A percentile compares a stretch with the other conserved stretches of the same genome.
Evolutionary conservation across 495 filamentous ascomycete genomes (phyloP).

Genomic region (Filosporella fistucella): DNA sequence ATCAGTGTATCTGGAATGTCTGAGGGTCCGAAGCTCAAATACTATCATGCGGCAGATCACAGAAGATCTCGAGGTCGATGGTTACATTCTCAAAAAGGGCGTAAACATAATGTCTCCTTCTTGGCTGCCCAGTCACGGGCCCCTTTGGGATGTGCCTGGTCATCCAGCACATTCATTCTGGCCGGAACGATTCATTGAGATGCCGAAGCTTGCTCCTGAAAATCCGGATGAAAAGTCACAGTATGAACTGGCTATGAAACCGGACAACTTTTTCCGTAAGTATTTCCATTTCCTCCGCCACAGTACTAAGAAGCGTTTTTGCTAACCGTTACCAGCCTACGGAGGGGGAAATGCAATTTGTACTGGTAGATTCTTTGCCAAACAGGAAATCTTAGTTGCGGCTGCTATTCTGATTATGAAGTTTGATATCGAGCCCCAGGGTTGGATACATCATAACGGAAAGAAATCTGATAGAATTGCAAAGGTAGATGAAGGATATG

Average conservation of each 20-base stretch:
- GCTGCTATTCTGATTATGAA: slow-evolving; percentile 37
- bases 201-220: slow-evolving; percentile 1
- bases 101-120: slow-evolving; percentile 24
- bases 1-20: slow-evolving; percentile 8
- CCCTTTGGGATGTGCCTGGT: slow-evolving; percentile 22
- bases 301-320: background rate
- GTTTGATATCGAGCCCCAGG: background rate
- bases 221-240: slow-evolving; percentile 10
- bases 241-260: slow-evolving; percentile 8
- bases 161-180: slow-evolving; percentile 32
- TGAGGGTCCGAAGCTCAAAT: background rate
- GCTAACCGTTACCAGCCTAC: background rate
- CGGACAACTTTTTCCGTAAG: slow-evolving; percentile 3
- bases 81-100: slow-evolving; percentile 21
- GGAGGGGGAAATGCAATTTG: slow-evolving; percentile 40
- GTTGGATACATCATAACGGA: slow-evolving; percentile 1
- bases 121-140: slow-evolving; percentile 21
- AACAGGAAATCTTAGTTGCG: slow-evolving; percentile 44
- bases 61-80: slow-evolving; percentile 18
- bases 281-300: background rate
- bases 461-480: slow-evolving; percentile 1
- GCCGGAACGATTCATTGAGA: slow-evolving; percentile 26
- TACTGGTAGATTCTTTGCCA: slow-evolving; percentile 46
- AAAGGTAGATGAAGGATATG: slow-evolving; percentile 5
- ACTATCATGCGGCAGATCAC: slow-evolving; percentile 22